phyloP scores from a whole-genome alignment of 371 early-diverging fungal species.

The Mortierella sp. region DNA sequence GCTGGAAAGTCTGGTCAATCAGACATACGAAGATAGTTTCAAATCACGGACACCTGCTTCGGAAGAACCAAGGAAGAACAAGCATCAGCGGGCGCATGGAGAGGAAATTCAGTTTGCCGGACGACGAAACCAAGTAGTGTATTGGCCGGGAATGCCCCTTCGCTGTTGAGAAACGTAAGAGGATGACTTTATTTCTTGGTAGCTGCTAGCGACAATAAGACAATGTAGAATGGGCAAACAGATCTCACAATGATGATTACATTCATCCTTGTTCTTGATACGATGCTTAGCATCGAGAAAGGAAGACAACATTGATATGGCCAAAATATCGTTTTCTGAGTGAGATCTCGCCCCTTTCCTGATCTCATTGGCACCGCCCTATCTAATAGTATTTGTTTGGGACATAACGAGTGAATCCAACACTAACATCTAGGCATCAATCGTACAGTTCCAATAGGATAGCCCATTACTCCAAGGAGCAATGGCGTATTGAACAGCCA shows the following conservation, averaged over 20 bases:
- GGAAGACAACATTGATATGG: conserved; percentile 46
- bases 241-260: conserved; percentile 44
- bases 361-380: neutral
- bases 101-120: neutral
- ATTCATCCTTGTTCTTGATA: conserved; percentile 51
- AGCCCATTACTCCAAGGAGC: too few species aligned
- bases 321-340: conserved; percentile 39
- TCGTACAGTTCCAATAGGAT: neutral
- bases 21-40: conserved; percentile 32
- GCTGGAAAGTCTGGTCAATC: conserved; percentile 35
- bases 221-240: neutral
- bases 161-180: conserved; percentile 22
- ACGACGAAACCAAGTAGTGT: conserved; percentile 21
- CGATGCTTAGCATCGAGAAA: conserved; percentile 8
- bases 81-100: neutral
- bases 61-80: neutral
- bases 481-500: too few species aligned
- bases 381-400: neutral
- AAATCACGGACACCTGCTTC: neutral
- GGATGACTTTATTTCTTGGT: neutral
- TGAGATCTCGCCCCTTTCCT: conserved; percentile 17
- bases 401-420: neutral
- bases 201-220: neutral
- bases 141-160: conserved; percentile 45
- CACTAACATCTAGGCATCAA: neutral